Conservation (phyloP, 2,329 filamentous ascomycete species). For the Venturia carpophila region DNA sequence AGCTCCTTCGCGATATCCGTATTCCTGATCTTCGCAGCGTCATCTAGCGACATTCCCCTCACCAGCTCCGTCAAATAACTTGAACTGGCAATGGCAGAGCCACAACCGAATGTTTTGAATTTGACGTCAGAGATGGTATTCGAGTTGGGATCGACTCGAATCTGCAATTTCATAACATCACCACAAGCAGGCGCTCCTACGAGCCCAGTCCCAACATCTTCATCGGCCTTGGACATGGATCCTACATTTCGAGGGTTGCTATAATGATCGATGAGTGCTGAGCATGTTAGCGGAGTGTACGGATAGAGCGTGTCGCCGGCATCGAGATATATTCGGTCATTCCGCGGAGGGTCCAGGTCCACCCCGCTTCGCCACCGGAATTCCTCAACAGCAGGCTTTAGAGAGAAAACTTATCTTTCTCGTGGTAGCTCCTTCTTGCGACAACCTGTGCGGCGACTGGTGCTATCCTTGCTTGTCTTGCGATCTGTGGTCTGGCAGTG, state of each 20-base stretch:
- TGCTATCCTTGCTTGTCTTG: conserved; percentile 20
- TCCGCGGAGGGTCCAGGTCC: background rate
- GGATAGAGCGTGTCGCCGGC: background rate
- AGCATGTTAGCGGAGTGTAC: conserved; percentile 33
- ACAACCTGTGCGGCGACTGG: conserved; percentile 6
- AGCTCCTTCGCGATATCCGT: conserved; percentile 97
- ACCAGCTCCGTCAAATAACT: conserved; percentile 94
- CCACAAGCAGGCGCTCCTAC: conserved; percentile 86
- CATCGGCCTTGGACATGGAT: conserved; percentile 69
- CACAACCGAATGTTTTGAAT: conserved; percentile 97
- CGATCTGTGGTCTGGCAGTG: conserved; percentile 42
- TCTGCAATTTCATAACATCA: conserved; percentile 91
- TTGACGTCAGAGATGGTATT: conserved; percentile 90
- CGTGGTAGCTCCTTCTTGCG: conserved; percentile 49
- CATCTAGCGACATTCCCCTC: conserved; percentile 90
- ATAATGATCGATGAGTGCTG: conserved; percentile 67
- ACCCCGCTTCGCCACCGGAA: conserved; percentile 20
- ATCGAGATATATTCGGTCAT: conserved; percentile 19
- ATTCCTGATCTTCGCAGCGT: conserved; percentile 87
- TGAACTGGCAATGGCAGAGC: conserved; percentile 86
- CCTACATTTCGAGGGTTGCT: conserved; percentile 71
- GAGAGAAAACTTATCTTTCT: conserved; percentile 50
- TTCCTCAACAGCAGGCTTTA: conserved; percentile 16
- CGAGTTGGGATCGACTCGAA: conserved; percentile 79
- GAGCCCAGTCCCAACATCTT: conserved; percentile 81